Conservation (phyloP, 2,329 filamentous ascomycete species). For the Aphanocladium album region DNA sequence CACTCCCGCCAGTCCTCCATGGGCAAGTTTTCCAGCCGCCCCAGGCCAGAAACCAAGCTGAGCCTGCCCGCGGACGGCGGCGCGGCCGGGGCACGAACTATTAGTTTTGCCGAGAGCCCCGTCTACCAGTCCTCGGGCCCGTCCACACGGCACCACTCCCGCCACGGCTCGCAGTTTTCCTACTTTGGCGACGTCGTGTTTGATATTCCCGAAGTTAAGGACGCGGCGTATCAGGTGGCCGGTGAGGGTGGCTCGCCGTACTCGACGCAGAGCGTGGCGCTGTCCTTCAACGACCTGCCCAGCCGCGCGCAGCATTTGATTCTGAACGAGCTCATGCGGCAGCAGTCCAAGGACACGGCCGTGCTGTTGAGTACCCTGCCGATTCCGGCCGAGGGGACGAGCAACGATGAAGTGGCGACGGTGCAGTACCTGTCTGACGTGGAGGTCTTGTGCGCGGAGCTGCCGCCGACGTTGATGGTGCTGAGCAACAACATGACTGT, state of each 20-base stretch:
- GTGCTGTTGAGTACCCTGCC: conserved; percentile 81
- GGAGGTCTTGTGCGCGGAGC: conserved; percentile 69
- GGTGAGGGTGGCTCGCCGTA: conserved; percentile 38
- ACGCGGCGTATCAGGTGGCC: conserved; percentile 33
- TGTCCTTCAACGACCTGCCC: conserved; percentile 83
- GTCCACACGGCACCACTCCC: conserved; percentile 26
- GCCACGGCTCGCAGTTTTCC: conserved; percentile 32
- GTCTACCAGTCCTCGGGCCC: conserved; percentile 17
- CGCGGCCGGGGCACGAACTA: conserved; percentile 50
- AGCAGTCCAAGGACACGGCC: conserved; percentile 63
- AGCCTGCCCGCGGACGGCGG: conserved; percentile 37
- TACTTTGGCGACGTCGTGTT: conserved; percentile 32
- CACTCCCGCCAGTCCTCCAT: conserved; percentile 43
- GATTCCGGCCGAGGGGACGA: conserved; percentile 73
- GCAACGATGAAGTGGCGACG: conserved; percentile 63
- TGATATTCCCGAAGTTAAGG: conserved; percentile 40
- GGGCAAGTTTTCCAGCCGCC: conserved; percentile 57
- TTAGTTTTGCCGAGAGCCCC: conserved; percentile 53
- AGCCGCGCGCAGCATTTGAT: conserved; percentile 82
- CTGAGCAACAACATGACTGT: conserved; percentile 89
- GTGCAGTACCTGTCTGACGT: conserved; percentile 71
- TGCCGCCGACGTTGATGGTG: conserved; percentile 73
- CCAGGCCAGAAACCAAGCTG: conserved; percentile 56
- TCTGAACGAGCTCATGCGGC: conserved; percentile 74
- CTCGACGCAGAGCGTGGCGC: conserved; percentile 57